Conservation (phyloP, 2,329 filamentous ascomycete genomes). For the Thermomyces lanuginosus region DNA sequence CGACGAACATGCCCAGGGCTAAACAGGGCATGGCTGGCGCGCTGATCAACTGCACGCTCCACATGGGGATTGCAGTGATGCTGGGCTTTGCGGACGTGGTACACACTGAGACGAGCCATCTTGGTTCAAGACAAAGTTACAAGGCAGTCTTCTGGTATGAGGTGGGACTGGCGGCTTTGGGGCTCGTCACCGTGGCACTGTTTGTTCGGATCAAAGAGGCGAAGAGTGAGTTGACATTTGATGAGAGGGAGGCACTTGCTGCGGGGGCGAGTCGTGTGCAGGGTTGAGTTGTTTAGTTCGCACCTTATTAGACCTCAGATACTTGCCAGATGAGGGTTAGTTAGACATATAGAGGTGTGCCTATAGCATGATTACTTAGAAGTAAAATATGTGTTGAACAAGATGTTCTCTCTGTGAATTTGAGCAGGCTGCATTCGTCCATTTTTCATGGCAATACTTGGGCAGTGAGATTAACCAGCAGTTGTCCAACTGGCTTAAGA, state of each 20-base stretch:
- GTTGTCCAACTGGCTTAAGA: too few relatives aligned
- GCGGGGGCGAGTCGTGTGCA: too few relatives aligned
- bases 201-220: slow-evolving; percentile 42
- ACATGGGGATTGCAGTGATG: slow-evolving; percentile 56
- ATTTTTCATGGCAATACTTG: too few relatives aligned
- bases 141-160: slow-evolving; percentile 50
- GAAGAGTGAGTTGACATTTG: slow-evolving; percentile 40
- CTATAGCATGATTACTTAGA: too few relatives aligned
- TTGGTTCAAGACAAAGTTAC: slow-evolving; percentile 39
- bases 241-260: slow-evolving; percentile 35
- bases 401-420: too few relatives aligned
- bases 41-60: slow-evolving; percentile 52
- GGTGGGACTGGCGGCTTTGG: slow-evolving; percentile 37
- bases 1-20: slow-evolving; percentile 48
- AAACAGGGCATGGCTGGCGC: slow-evolving; percentile 58
- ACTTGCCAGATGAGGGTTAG: too few relatives aligned
- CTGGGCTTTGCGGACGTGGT: slow-evolving; percentile 53
- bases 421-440: too few relatives aligned
- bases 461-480: too few relatives aligned
- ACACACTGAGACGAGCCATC: slow-evolving; percentile 31
- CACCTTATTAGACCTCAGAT: too few relatives aligned
- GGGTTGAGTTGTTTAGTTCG: too few relatives aligned
- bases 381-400: too few relatives aligned
- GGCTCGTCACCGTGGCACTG: slow-evolving; percentile 35
- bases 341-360: too few relatives aligned